Evolutionary conservation across 2,329 filamentous ascomycete genomes (phyloP).

Genomic region (Leptosphaerulina australis): DNA sequence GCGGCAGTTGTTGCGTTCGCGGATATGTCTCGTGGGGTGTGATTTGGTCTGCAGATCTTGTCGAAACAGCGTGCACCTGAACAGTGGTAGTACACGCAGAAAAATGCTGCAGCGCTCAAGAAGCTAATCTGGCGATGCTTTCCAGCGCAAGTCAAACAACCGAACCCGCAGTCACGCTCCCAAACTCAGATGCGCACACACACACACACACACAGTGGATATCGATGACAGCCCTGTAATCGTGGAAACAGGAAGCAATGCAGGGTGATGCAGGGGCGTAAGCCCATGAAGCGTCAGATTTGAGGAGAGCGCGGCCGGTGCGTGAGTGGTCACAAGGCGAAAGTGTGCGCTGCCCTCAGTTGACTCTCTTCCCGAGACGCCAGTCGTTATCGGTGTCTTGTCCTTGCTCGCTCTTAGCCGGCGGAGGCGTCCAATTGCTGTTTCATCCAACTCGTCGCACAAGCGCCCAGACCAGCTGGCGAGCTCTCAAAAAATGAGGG

Average conservation of each 20-base stretch:
- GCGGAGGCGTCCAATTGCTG: conserved; percentile 29
- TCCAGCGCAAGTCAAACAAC: conserved; percentile 17
- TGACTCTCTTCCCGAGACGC: conserved; percentile 20
- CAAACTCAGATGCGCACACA: conserved; percentile 10
- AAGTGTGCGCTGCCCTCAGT: conserved; percentile 13
- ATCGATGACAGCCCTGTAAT: conserved; percentile 4
- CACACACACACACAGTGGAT: conserved; percentile 7
- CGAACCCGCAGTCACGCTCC: conserved; percentile 7
- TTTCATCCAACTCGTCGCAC: conserved; percentile 39
- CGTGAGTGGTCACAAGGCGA: conserved; percentile 36
- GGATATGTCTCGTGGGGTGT: conserved; percentile 20
- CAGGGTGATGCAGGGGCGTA: conserved; percentile 26
- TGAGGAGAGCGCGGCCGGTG: conserved; percentile 24
- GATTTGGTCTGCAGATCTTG: conserved; percentile 30
- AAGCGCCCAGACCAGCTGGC: conserved; percentile 34
- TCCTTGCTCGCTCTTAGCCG: conserved; percentile 33
- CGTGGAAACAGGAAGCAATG: conserved; percentile 19
- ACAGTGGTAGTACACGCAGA: conserved; percentile 26
- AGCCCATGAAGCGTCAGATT: conserved; percentile 23
- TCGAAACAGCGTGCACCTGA: conserved; percentile 18
- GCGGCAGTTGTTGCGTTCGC: conserved; percentile 4
- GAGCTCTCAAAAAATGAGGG: conserved; percentile 29
- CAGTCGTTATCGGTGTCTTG: conserved; percentile 32
- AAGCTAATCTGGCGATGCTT: conserved; percentile 24
- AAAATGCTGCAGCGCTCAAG: conserved; percentile 16